Evolutionary conservation across 2,329 filamentous ascomycete genomes (phyloP).

Genomic region (Immersiporthe knoxdaviesiana): DNA sequence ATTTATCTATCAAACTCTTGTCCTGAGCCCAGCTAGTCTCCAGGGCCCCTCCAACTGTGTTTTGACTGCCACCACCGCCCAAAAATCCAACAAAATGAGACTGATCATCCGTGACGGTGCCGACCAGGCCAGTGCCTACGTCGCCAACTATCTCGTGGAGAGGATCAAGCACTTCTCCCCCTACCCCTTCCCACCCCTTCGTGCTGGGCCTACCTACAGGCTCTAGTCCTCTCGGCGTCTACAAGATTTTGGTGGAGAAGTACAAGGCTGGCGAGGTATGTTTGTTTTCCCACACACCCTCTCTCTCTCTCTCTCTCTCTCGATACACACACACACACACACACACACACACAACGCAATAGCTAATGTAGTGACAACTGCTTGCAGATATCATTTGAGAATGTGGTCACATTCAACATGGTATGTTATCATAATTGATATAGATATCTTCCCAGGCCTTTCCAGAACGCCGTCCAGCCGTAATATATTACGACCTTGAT

Average conservation of each 20-base stretch:
- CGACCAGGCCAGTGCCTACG: slow-evolving; percentile 64
- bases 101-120: slow-evolving; percentile 73
- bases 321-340: no score
- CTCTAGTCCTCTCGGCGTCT: slow-evolving; percentile 70
- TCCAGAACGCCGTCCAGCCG: no score
- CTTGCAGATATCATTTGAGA: slow-evolving; percentile 46
- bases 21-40: not conserved
- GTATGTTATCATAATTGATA: slow-evolving; percentile 26
- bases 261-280: slow-evolving; percentile 58
- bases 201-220: slow-evolving; percentile 75
- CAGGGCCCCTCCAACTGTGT: no score
- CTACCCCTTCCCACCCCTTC: slow-evolving; percentile 66
- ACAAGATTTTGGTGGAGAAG: slow-evolving; percentile 66
- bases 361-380: slow-evolving; percentile 6
- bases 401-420: slow-evolving; percentile 73
- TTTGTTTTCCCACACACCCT: no score
- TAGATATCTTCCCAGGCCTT: not conserved
- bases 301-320: no score
- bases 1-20: no score
- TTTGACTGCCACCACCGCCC: no score
- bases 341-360: not conserved
- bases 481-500: no score
- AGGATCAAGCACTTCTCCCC: slow-evolving; percentile 71
- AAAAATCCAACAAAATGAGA: slow-evolving; percentile 62
- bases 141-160: slow-evolving; percentile 74